Evolutionary conservation across 2,329 filamentous ascomycete species (phyloP).

Genomic region (Fusarium tuaranense): DNA sequence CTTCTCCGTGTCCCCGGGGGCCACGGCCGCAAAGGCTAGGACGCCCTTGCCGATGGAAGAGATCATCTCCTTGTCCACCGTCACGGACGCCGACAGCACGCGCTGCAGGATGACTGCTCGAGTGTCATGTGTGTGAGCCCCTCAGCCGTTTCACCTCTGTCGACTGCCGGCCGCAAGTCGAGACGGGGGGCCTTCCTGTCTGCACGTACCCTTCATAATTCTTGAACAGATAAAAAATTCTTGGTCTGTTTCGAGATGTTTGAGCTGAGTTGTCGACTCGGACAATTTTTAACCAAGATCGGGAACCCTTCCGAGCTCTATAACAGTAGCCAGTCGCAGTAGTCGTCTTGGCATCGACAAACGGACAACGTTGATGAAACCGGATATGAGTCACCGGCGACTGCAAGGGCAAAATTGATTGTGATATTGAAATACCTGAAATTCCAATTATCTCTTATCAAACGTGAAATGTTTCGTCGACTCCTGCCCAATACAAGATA

Average conservation of each 20-base stretch:
- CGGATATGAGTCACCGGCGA: neutral
- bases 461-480: neutral
- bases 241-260: conserved; percentile 4
- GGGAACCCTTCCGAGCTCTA: conserved; percentile 29
- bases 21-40: conserved; percentile 91
- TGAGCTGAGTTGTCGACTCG: neutral
- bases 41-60: conserved; percentile 93
- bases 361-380: neutral
- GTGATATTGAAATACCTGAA: neutral
- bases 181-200: neutral
- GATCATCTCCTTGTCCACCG: conserved; percentile 89
- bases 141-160: conserved; percentile 4
- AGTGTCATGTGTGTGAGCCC: conserved; percentile 21
- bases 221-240: conserved; percentile 2
- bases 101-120: conserved; percentile 86
- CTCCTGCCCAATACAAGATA: neutral
- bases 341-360: neutral
- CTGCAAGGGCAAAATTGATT: neutral
- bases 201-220: conserved; percentile 40
- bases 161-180: neutral
- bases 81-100: conserved; percentile 94
- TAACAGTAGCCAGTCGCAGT: conserved; percentile 2
- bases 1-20: conserved; percentile 88
- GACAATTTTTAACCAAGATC: conserved; percentile 24
- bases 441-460: neutral